Percentiles rank a stretch among this genome's conserved stretches.
phyloP scores from a whole-genome alignment of 163 green algal species.

The Volvox carteri region DNA sequence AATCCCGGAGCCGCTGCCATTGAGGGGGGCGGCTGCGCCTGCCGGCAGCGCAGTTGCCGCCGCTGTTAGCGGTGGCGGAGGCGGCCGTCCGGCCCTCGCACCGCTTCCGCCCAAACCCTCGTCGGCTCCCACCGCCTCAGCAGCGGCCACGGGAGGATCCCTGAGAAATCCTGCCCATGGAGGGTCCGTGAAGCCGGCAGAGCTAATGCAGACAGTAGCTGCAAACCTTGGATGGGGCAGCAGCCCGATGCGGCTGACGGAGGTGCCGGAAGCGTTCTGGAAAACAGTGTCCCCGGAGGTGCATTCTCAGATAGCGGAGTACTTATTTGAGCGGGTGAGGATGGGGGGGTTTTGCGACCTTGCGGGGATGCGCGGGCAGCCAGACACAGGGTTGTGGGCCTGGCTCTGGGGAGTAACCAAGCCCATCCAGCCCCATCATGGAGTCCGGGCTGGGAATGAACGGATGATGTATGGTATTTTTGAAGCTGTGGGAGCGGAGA shows the following conservation, averaged over 20 bases:
- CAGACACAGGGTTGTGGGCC: no score
- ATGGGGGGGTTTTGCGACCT: not conserved
- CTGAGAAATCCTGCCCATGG: no score
- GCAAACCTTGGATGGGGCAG: conserved; percentile 45
- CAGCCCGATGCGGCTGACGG: conserved; percentile 47
- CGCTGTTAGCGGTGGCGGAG: not conserved
- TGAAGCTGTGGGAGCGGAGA: no score
- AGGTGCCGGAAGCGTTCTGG: conserved; percentile 65
- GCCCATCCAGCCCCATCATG: no score
- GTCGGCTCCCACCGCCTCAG: not conserved
- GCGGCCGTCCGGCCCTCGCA: not conserved
- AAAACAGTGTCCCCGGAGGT: conserved; percentile 61
- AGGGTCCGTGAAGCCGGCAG: not conserved
- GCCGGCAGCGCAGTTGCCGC: not conserved
- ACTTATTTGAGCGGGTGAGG: conserved; percentile 50
- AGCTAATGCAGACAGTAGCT: conserved; percentile 43
- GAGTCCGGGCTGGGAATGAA: no score
- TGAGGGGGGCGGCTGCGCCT: not conserved
- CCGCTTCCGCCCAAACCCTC: conserved; percentile 18
- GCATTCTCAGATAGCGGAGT: conserved; percentile 60
- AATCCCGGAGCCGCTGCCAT: conserved; percentile 27
- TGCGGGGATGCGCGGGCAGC: no score
- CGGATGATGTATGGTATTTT: no score
- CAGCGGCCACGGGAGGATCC: conserved; percentile 10
- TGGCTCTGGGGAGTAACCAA: no score